Evolutionary conservation across 176 grass and related monocot genomes (phyloP).

Genomic region (Hordeum marinum): DNA sequence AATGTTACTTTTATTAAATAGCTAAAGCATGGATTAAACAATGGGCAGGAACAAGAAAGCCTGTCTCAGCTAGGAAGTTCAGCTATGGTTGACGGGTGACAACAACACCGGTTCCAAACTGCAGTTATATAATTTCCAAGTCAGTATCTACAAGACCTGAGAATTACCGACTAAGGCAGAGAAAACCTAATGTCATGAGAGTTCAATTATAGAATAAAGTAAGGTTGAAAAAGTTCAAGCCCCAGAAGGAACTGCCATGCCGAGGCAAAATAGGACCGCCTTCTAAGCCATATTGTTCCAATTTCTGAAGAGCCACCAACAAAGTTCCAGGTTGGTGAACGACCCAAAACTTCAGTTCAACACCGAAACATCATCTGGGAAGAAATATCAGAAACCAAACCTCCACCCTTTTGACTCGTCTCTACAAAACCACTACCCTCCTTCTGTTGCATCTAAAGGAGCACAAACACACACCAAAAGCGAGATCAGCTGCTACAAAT

Average conservation of each 20-base stretch:
- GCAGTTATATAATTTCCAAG: not conserved
- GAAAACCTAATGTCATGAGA: not conserved
- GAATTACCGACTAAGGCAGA: not conserved
- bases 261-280: not conserved
- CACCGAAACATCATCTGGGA: not conserved
- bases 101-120: not conserved
- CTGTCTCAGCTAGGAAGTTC: not conserved
- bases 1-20: not conserved
- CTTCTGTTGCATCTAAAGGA: not conserved
- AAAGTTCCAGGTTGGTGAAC: not conserved
- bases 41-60: not conserved
- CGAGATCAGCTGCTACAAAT: not conserved
- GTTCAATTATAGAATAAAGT: not conserved
- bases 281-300: not conserved
- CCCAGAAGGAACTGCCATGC: not conserved
- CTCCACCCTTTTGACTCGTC: not conserved
- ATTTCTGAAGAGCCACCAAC: not conserved
- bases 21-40: not conserved
- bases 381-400: too few relatives aligned
- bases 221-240: not conserved
- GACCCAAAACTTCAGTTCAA: not conserved
- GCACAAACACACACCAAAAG: not conserved
- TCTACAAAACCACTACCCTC: not conserved
- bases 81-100: not conserved
- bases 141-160: not conserved